Conservation (phyloP, 2,329 filamentous ascomycete species). For the Fusarium torulosum region DNA sequence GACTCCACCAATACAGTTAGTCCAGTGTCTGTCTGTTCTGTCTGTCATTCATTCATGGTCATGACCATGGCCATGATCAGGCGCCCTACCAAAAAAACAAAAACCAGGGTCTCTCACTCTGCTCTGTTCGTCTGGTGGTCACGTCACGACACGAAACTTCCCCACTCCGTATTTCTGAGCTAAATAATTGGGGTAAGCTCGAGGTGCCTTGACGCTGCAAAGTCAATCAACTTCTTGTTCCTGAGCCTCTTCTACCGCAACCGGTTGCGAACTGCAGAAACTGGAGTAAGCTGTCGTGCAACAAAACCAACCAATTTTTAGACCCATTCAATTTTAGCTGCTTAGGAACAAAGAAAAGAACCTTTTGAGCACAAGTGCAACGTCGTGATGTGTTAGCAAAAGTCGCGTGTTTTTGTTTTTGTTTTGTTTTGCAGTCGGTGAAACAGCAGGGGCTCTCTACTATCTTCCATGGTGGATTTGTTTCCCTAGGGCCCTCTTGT, state of each 20-base stretch:
- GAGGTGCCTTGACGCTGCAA: slow-evolving; percentile 5
- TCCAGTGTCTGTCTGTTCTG: too few relatives aligned
- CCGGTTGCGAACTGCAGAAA: neutral
- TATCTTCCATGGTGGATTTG: neutral
- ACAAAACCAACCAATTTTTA: slow-evolving; percentile 3
- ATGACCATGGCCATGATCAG: slow-evolving; percentile 28
- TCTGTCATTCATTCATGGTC: neutral
- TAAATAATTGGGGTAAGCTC: slow-evolving; percentile 24
- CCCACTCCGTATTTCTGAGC: slow-evolving; percentile 5
- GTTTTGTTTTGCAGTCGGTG: slow-evolving; percentile 18
- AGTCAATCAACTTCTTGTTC: slow-evolving; percentile 10
- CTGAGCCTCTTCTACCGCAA: slow-evolving; percentile 14
- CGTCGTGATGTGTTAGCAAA: slow-evolving; percentile 1
- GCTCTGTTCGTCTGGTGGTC: slow-evolving; percentile 23
- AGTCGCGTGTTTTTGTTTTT: slow-evolving; percentile 28
- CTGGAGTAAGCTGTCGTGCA: slow-evolving; percentile 1
- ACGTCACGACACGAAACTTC: slow-evolving; percentile 36
- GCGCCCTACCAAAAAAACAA: slow-evolving; percentile 23
- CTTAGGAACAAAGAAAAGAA: neutral
- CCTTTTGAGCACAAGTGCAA: slow-evolving; percentile 14
- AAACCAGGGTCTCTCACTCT: slow-evolving; percentile 23
- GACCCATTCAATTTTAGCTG: neutral
- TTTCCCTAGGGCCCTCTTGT: neutral
- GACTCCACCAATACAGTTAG: too few relatives aligned
- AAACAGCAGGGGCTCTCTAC: slow-evolving; percentile 23